Evolutionary conservation across 176 grass and related monocot species (phyloP).

Genomic region (Sorghum bicolor): Sorghum_bicolor_NCBIv3 NC_012873.2:49990501-49991000

Average conservation of each 20-base stretch:
- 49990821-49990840: constrained; percentile 82
- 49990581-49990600: constrained; percentile 59
- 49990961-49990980: background rate
- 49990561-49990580: constrained; percentile 8
- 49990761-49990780: constrained; percentile 86
- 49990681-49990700: constrained; percentile 5
- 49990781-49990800: constrained; percentile 75
- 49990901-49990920: background rate
- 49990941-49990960: background rate
- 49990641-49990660: constrained; percentile 76
- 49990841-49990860: background rate
- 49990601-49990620: constrained; percentile 70
- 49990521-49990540: background rate
- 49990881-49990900: background rate
- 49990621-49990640: constrained; percentile 79
- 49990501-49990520: background rate
- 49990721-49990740: background rate
- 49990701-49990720: background rate
- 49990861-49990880: constrained; percentile 7
- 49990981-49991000: background rate
- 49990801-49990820: constrained; percentile 82
- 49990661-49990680: constrained; percentile 77
- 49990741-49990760: constrained; percentile 41
- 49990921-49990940: background rate
- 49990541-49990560: background rate